Base-by-base conservation (phyloP, 805 yeast species). In the Candida sakaeoensis region DNA sequence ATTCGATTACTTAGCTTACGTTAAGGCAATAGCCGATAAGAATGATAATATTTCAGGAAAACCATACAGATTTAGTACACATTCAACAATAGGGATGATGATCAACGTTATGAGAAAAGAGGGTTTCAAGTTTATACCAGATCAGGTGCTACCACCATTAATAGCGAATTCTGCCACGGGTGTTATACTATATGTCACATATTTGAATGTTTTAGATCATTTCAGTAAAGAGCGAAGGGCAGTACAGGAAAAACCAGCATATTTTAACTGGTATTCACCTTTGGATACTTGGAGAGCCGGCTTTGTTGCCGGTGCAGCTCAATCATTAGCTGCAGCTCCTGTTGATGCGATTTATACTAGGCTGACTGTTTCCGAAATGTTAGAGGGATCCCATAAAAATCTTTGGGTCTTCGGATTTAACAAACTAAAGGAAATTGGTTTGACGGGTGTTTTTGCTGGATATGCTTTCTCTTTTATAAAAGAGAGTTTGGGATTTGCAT, bases 311-410 rank as follows among this genome's bases (percentile, higher is more conserved):
- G 97, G 97, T 1, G 79, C 82, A 0, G 79, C 80, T 17, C 96
- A 93, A 51, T 84, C 95, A n/a, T 63, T 87, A 13, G 90, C 87
- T 0, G 95, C 96, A 2, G 91, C 96, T 1, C 98, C 98, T 0
- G 71, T 91, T 4, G 97, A 91, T 61, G 96, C 97, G 6, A 79
- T 91, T 3, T 85, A 83, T 53, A 78, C 95, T 1, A 71, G 97
- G 48, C 85, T 90, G 47, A 73, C 80, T 1, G 82, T 87, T 4
- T 76, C 83, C 8, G 95, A 88, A 48, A 63, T 90, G 39, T 60
- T 87, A 12, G 72, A 75, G 38, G 85, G 88, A 5, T 52, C 73
- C 23, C 81, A 85, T 58, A 75, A 75, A 42, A 83, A 83, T 42
- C 58, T 90, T 41, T 87, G 96, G 95, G 62, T 63, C 18, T 91